These are phyloP conservation scores for Lactifluus piperatus DNA, from an alignment of 768 basidiomycete species.

Conservation along the genomic window DNA sequence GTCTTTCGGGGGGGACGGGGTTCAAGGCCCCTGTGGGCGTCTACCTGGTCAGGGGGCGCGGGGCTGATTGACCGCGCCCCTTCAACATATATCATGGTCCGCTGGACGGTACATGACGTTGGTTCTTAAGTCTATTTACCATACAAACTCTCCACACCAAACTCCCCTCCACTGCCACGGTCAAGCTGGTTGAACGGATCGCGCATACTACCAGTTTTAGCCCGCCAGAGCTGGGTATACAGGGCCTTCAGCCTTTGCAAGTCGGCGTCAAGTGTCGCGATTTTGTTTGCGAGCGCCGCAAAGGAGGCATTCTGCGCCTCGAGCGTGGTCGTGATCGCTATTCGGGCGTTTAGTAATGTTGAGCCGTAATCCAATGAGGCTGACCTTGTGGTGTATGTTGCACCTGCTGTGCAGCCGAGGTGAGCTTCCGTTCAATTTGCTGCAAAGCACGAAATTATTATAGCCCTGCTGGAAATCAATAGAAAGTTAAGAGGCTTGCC, in stretches of 20 bases:
- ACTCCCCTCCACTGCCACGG: slow-evolving; percentile 34
- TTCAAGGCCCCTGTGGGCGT: background rate
- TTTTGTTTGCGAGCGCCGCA: slow-evolving; percentile 66
- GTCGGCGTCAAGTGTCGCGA: slow-evolving; percentile 64
- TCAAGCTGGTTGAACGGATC: slow-evolving; percentile 63
- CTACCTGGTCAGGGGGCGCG: background rate
- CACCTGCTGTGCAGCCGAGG: slow-evolving; percentile 51
- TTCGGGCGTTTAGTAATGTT: background rate
- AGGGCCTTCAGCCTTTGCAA: slow-evolving; percentile 66
- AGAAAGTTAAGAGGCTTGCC: slow-evolving; percentile 24
- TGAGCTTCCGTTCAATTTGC: slow-evolving; percentile 81
- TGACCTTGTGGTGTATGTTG: slow-evolving; percentile 71
- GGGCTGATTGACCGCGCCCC: too few species aligned
- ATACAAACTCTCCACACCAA: slow-evolving; percentile 43
- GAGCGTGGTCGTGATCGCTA: slow-evolving; percentile 67
- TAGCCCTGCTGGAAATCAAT: background rate
- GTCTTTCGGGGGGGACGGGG: too few species aligned
- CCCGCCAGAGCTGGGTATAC: slow-evolving; percentile 73
- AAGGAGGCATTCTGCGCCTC: slow-evolving; percentile 76
- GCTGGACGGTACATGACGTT: background rate
- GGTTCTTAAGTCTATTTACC: slow-evolving; percentile 25
- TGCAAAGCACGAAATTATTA: slow-evolving; percentile 23
- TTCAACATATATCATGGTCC: too few species aligned
- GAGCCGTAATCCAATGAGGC: slow-evolving; percentile 8
- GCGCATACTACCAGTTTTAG: slow-evolving; percentile 71